Conservation (phyloP, 2,329 filamentous ascomycete species). For the Dichotomopilus funicola region DNA sequence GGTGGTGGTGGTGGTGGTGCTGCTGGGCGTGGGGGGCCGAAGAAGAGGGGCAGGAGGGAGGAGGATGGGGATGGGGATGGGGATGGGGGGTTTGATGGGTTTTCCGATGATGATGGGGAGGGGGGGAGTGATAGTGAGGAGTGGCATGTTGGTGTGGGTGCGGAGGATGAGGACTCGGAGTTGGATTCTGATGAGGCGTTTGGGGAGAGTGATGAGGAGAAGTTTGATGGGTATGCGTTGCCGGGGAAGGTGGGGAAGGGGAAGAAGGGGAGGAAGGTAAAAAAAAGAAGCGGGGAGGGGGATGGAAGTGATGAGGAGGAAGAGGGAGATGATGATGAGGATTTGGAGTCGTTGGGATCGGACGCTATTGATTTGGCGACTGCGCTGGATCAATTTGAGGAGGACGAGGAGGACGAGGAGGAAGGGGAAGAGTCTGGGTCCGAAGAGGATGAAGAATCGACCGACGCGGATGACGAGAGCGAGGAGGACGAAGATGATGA, state of each 20-base stretch:
- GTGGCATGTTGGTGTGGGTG: slow-evolving; percentile 67
- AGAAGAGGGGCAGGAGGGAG: slow-evolving; percentile 34
- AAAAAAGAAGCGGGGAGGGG: slow-evolving; percentile 29
- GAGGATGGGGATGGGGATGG: slow-evolving; percentile 53
- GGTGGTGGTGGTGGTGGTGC: background rate
- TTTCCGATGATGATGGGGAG: slow-evolving; percentile 38
- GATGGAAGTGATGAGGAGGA: slow-evolving; percentile 35
- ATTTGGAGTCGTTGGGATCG: slow-evolving; percentile 52
- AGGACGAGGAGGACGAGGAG: slow-evolving; percentile 43
- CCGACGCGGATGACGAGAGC: slow-evolving; percentile 32
- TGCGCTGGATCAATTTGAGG: slow-evolving; percentile 50
- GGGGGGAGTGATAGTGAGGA: slow-evolving; percentile 72
- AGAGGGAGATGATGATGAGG: slow-evolving; percentile 52
- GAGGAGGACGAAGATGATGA: slow-evolving; percentile 34
- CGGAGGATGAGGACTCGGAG: slow-evolving; percentile 56
- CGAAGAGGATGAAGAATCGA: slow-evolving; percentile 38
- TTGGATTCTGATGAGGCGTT: slow-evolving; percentile 73
- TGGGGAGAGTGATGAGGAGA: slow-evolving; percentile 80
- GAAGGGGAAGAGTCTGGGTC: slow-evolving; percentile 38
- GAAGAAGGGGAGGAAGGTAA: slow-evolving; percentile 32
- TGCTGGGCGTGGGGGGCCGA: slow-evolving; percentile 18
- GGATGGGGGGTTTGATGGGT: slow-evolving; percentile 49
- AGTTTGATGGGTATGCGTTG: slow-evolving; percentile 62
- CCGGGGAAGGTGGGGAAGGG: slow-evolving; percentile 76
- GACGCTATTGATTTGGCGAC: slow-evolving; percentile 55